These are phyloP conservation scores for Leccinum insigne DNA, from an alignment of 1,284 basidiomycete genomes.

Conservation along the genomic window DNA sequence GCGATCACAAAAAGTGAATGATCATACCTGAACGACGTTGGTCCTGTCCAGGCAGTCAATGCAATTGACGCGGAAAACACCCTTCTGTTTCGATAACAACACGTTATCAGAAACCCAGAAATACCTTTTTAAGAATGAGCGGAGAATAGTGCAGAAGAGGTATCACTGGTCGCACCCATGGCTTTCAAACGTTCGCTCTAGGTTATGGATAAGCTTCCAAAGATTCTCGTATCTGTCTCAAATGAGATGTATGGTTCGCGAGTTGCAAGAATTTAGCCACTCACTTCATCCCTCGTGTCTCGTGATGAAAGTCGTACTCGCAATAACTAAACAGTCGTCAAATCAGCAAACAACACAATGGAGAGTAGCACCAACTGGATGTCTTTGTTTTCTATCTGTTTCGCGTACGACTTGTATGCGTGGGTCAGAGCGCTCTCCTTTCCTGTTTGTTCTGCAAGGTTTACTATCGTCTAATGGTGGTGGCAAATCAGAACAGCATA, in stretches of 20 bases:
- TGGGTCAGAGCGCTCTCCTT: conserved; percentile 84
- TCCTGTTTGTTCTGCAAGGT: conserved; percentile 89
- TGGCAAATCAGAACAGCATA: conserved; percentile 10
- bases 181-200: conserved; percentile 72
- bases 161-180: conserved; percentile 52
- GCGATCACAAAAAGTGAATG: not conserved
- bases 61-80: conserved; percentile 87
- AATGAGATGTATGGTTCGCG: conserved; percentile 10
- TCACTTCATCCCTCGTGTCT: conserved; percentile 91
- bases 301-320: conserved; percentile 90
- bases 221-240: conserved; percentile 83
- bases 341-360: not conserved
- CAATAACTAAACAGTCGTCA: conserved; percentile 44
- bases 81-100: conserved; percentile 79
- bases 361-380: conserved; percentile 49
- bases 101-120: conserved; percentile 80
- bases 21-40: conserved; percentile 79
- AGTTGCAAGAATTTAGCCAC: conserved; percentile 20
- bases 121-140: conserved; percentile 50
- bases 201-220: conserved; percentile 67
- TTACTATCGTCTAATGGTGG: conserved; percentile 69
- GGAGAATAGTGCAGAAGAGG: not conserved
- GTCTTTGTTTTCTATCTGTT: conserved; percentile 60
- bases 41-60: conserved; percentile 94
- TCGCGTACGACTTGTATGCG: conserved; percentile 74